Base-by-base conservation (phyloP, 345 rosid species). In the Laguncularia racemosa region DNA sequence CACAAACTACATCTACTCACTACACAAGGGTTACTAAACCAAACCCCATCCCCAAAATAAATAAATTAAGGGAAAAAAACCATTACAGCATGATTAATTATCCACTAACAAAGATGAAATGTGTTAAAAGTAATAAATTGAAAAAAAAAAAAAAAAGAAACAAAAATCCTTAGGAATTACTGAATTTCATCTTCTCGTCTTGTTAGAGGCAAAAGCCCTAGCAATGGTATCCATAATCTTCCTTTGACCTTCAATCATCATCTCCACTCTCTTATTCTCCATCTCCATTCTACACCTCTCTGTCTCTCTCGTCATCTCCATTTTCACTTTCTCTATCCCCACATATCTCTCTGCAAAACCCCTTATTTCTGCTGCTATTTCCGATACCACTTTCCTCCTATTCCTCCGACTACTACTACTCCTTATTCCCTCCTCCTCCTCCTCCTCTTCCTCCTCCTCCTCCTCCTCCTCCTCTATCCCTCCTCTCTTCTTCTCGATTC, bases 291-390 rank as follows among this genome's bases (percentile, higher is more conserved):
- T 81, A 40, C 67, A 59, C 70, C 70, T 73, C 69, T 79, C 84
- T 0, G 74, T 72, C 74, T 86, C 89, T 67, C 59, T 79, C 16
- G 79, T 71, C 76, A 84, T 70, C 62, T 88, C 85, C 73, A 86
- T 78, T 81, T 80, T 82, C 77, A 60, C 82, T 72, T 69, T 86
- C 80, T 88, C 89, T 78, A 83, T 55, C 46, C 72, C 71, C 54
- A 70, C 69, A 21, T 78, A 70, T 64, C 76, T 79, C 68, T 84
- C 90, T 1, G 86, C 75, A 16, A 91, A 84, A 0, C 55, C 74
- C 59, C 77, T 76, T 45, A 86, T 79, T 64, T 81, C 90, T 33
- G 66, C 73, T 0, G 89, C 95, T 45, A 88, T 65, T 14, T 65
- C 71, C 61, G 55, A 47, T 13, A 64, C 75, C 58, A 60, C 77